Evolutionary conservation across 2,329 filamentous ascomycete species (phyloP).

Genomic region (Curvularia spicifera): DNA sequence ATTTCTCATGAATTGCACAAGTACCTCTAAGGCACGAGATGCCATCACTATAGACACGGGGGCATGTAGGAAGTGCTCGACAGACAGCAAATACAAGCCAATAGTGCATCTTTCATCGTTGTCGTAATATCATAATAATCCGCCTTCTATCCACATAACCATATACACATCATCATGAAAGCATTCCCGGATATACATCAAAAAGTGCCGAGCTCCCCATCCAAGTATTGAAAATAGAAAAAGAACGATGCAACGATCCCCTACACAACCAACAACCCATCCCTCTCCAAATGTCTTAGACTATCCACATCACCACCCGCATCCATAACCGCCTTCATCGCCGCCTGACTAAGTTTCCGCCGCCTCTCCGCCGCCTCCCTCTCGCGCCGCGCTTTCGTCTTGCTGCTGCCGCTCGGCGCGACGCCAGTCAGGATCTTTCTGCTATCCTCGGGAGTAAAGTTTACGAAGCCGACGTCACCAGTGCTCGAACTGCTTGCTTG

Average conservation of each 20-base stretch:
- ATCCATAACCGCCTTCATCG: slow-evolving; percentile 71
- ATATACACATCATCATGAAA: not conserved
- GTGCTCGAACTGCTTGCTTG: slow-evolving; percentile 45
- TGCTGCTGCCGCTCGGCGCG: slow-evolving; percentile 86
- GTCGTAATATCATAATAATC: not conserved
- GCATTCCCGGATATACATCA: not conserved
- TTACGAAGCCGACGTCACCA: slow-evolving; percentile 74
- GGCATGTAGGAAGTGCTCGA: not conserved
- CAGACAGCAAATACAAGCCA: not conserved
- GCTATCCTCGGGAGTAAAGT: slow-evolving; percentile 84
- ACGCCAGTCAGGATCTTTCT: slow-evolving; percentile 84
- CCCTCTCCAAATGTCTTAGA: slow-evolving; percentile 52
- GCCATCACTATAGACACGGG: not conserved
- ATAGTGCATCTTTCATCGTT: not conserved
- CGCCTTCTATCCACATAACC: not conserved
- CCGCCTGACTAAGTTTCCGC: slow-evolving; percentile 70
- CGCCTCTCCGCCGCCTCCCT: slow-evolving; percentile 83
- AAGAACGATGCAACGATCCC: not conserved
- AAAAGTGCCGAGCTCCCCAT: not conserved
- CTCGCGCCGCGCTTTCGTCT: slow-evolving; percentile 92
- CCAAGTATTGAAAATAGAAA: not conserved
- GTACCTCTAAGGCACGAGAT: not conserved
- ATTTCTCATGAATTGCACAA: not conserved
- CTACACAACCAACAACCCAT: slow-evolving; percentile 46
- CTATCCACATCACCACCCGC: slow-evolving; percentile 69